These are phyloP conservation scores for Gossypium lobatum DNA, from an alignment of 441 rosid species.

Conservation along the genomic window DNA sequence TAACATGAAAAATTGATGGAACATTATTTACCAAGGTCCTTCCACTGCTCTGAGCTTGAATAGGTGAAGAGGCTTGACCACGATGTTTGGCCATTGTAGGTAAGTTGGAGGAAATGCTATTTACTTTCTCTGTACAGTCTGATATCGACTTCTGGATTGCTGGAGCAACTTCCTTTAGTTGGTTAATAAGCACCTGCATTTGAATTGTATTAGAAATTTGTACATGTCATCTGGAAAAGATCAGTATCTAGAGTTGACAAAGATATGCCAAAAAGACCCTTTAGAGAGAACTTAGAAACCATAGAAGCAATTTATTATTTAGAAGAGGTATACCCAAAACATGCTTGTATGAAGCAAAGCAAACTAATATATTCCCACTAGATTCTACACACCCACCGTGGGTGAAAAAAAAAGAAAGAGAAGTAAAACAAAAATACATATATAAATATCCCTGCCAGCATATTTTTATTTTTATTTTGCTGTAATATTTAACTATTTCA, in stretches of 20 bases:
- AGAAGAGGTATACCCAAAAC: not conserved
- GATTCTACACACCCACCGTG: not conserved
- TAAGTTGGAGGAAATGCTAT: slow-evolving; percentile 60
- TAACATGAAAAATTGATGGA: slow-evolving; percentile 6
- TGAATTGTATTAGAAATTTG: slow-evolving; percentile 17
- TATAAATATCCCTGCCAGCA: not conserved
- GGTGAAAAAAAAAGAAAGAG: not conserved
- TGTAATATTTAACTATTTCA: not conserved
- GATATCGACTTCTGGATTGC: slow-evolving; percentile 82
- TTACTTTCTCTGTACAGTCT: slow-evolving; percentile 79
- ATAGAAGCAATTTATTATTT: not conserved
- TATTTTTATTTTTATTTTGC: not conserved
- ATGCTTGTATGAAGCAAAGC: not conserved
- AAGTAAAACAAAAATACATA: not conserved
- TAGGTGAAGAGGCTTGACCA: slow-evolving; percentile 52
- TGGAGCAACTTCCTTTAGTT: slow-evolving; percentile 92
- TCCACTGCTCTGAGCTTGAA: slow-evolving; percentile 78
- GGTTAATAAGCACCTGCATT: slow-evolving; percentile 87
- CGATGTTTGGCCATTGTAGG: slow-evolving; percentile 58
- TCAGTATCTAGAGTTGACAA: not conserved
- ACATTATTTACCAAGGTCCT: slow-evolving; percentile 51
- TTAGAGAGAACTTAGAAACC: slow-evolving; percentile 13
- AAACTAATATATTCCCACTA: not conserved
- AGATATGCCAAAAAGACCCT: not conserved
- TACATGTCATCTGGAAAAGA: slow-evolving; percentile 13